A percentile compares a stretch with the other conserved stretches of the same genome.
Conservation (phyloP, 345 rosid genomes). For the Combretum micranthum region DNA sequence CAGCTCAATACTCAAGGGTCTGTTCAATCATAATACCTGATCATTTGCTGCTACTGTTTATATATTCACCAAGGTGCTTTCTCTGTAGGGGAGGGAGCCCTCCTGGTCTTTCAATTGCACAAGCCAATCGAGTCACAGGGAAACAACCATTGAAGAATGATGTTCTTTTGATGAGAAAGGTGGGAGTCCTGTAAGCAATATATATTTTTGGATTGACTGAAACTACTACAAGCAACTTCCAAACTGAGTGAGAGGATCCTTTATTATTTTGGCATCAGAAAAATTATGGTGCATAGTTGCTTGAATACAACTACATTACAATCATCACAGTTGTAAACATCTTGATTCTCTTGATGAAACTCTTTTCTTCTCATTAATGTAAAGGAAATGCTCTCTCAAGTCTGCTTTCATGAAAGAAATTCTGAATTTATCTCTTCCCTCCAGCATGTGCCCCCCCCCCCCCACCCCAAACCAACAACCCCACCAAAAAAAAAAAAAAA, state of each 20-base stretch:
- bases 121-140: slow-evolving; percentile 68
- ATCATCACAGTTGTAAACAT: too few relatives aligned
- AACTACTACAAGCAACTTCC: too few relatives aligned
- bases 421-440: too few relatives aligned
- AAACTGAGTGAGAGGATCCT: too few relatives aligned
- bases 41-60: slow-evolving; percentile 6
- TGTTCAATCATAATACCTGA: slow-evolving; percentile 15
- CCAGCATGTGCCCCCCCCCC: too few relatives aligned
- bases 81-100: slow-evolving; percentile 65
- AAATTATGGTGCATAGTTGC: too few relatives aligned
- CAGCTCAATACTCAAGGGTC: slow-evolving; percentile 74
- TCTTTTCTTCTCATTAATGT: neutral
- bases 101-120: slow-evolving; percentile 81
- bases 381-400: neutral
- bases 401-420: too few relatives aligned
- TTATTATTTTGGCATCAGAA: too few relatives aligned
- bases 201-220: too few relatives aligned
- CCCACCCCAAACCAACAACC: too few relatives aligned
- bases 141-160: slow-evolving; percentile 62
- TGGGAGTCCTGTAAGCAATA: slow-evolving; percentile 9
- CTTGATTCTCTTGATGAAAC: neutral
- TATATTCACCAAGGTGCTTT: slow-evolving; percentile 21
- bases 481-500: too few relatives aligned
- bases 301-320: too few relatives aligned
- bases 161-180: slow-evolving; percentile 81